Base-by-base conservation (phyloP, 345 rosid genomes). In the Carallia pectinifolia region DNA sequence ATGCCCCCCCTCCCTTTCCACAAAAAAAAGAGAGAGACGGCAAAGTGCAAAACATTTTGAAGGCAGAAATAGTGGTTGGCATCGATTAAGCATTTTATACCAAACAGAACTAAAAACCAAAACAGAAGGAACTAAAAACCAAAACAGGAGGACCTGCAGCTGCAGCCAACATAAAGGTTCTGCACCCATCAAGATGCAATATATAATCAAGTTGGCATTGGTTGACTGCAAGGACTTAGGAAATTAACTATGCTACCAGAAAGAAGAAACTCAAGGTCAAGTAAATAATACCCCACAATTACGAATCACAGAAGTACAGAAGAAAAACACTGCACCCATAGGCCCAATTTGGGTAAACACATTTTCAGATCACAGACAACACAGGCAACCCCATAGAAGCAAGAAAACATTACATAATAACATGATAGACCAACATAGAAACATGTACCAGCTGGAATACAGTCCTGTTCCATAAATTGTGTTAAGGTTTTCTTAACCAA, bases 81-180 rank as follows among this genome's bases (percentile, higher is more conserved):
- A 33, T 38, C 3, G 34, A 54, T 30, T n/a, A 8, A 31, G 5
- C 36, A 31, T 34, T 61, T 40, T 62, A 63, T 37, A 33, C 65
- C 18, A 53, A 74, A 68, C 37, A 50, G 48, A 67, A 52, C 66
- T 50, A 37, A 68, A 55, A 72, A 48, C 60, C 54, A 56, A 67
- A 71, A 71, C 16, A 5, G 66, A 58, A 31, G 33, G 67, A 19
- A 52, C 66, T 50, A 37, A 68, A 55, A 72, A 48, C 60, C 54
- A 56, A 67, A 71, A 71, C 16, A 5, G 66, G 62, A 31, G 33
- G 67, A 19, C 59, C 53, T 23, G 27, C 55, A 55, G 60, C 60
- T 53, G 62, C 70, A 34, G 23, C 27, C 72, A 29, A 48, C 18
- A n/a, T 48, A 39, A 44, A 52, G 64, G 48, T 18, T n/a, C 30